phyloP scores from a whole-genome alignment of 257 asterid genomes.

The Leptodermis oblonga region DNA sequence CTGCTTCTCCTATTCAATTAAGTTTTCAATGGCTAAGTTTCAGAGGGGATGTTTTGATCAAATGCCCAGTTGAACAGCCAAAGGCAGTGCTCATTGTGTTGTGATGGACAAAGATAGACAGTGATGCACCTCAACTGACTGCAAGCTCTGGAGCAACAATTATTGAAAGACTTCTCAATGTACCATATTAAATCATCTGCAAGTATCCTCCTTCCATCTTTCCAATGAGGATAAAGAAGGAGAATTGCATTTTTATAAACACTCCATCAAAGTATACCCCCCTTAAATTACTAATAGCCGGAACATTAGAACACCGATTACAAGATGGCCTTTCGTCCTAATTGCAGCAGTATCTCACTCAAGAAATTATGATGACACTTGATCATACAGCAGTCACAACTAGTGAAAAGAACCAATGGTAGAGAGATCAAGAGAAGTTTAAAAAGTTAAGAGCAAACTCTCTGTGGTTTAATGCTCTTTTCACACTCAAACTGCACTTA shows the following conservation, averaged over 20 bases:
- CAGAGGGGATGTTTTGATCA: neutral
- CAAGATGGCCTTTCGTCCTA: neutral
- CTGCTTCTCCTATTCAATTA: neutral
- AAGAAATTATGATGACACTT: neutral
- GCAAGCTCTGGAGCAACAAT: neutral
- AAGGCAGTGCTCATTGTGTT: neutral
- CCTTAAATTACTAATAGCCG: neutral
- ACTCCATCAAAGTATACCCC: neutral
- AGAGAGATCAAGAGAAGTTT: neutral
- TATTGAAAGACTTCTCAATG: neutral
- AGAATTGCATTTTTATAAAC: neutral
- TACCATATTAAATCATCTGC: neutral
- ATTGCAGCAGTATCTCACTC: neutral
- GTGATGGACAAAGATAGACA: neutral
- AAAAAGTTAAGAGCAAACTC: neutral
- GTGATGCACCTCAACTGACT: neutral
- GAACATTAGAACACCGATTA: neutral
- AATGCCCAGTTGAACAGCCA: neutral
- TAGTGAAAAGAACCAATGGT: neutral
- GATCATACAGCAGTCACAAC: neutral
- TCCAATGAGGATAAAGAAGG: neutral
- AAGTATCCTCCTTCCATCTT: neutral
- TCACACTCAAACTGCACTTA: neutral
- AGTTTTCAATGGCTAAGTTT: neutral
- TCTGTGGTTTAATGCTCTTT: neutral